Base-by-base conservation (phyloP, 371 early-diverging fungal genomes). In the Capillidium rhysosporum region DNA sequence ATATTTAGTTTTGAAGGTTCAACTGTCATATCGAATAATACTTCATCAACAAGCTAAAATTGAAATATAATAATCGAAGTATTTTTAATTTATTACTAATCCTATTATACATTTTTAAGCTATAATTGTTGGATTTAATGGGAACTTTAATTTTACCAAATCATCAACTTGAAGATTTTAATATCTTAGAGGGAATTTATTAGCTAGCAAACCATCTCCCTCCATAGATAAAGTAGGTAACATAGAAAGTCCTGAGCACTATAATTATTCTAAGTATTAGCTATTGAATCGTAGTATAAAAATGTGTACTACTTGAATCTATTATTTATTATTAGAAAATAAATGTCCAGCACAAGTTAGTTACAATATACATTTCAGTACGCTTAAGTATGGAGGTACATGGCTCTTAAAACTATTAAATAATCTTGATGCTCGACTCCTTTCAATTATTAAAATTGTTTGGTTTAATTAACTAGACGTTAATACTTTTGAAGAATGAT, bases 211-310 rank as follows among this genome's bases (percentile, higher is more conserved):
- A 26, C 80, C 43, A 54, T 78, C 76, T 23, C 84, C 79, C 9
- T 70, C 64, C 66, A 77, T 71, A 61, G 80, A 76, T 51, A 85
- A 71, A 18, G 80, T 82, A 0, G 89, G 86, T 1, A 89, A 69
- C 89, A 89, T 89, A 39, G 85, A 84, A 0, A 87, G 89, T 0
- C 89, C 89, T 40, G 77, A 64, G 60, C 83, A 82, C 88, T 82
- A 54, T 12, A 34, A 34, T 34, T 34, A 34, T 34, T 34, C n/a
- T n/a, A n/a, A n/a, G n/a, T n/a, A n/a, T n/a, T n/a, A n/a, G n/a
- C n/a, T n/a, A n/a, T n/a, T n/a, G n/a, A n/a, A n/a, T n/a, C n/a
- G n/a, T n/a, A n/a, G n/a, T n/a, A 10, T 41, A 41, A 3, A 41
- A 9, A 10, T 3, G n/a, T 5, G 4, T 41, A 41, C 41, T 20